Base-by-base conservation (phyloP, 441 rosid genomes). In the Croton laevigatus region DNA sequence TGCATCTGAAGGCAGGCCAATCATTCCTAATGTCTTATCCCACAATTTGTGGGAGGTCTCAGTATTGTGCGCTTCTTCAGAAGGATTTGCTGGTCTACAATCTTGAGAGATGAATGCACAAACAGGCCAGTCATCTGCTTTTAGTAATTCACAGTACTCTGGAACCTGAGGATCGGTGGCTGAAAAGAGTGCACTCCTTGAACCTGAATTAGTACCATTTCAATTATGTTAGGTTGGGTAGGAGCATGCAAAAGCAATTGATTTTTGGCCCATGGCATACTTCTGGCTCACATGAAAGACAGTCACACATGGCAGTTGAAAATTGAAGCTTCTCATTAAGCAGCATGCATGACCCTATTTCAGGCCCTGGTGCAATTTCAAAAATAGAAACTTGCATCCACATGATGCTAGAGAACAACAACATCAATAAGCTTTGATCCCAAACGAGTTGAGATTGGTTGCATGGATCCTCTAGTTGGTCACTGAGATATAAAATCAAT, bases 151-250 rank as follows among this genome's bases (percentile, higher is more conserved):
- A 69, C 98, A 90, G 71, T 90, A 92, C 74, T 91, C 99, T 19
- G 93, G 85, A 75, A 94, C 75, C 86, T 90, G 97, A 79, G 97
- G 97, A 84, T 92, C 97, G 4, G 98, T 92, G 32, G 99, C 98
- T 27, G 97, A 75, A 82, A 94, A 92, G 22, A 94, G 94, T 16
- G 96, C 62, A 74, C 99, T 94, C 78, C 99, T 82, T 42, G 94
- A 85, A 75, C 99, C 94, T 87, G 77, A 38, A 70, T 34, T 40
- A 12, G 46, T 17, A 14, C 34, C 55, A 59, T 38, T 45, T 40
- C 17, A 59, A 42, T 66, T 0, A 4, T 19, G 22, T 32, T 44
- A 51, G 59, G 14, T 63, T 8, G 9, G 32, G 32, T 27, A n/a
- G n/a, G n/a, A n/a, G n/a, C n/a, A 27, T 27, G 32, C 32, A 27